phyloP scores from a whole-genome alignment of 2,329 filamentous ascomycete genomes.

The Neocucurbitaria cava region DNA sequence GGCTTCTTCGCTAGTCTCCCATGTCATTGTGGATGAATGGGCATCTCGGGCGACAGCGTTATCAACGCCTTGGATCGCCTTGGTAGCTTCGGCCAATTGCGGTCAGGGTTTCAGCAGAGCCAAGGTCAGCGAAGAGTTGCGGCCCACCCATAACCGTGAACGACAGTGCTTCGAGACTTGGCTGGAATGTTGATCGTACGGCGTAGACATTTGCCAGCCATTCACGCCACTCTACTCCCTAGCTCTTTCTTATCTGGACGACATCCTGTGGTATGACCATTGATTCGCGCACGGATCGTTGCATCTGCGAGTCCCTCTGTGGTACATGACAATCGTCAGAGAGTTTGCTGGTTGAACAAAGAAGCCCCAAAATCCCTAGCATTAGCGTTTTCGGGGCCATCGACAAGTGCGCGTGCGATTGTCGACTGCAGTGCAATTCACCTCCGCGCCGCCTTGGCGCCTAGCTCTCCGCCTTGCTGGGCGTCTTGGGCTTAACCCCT shows the following conservation, averaged over 20 bases:
- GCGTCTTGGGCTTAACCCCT: conserved; percentile 4
- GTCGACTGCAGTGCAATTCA: conserved; percentile 3
- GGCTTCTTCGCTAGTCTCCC: neutral
- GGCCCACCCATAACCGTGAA: conserved; percentile 22
- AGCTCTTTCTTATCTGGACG: conserved; percentile 25
- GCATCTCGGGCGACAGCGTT: conserved; percentile 9
- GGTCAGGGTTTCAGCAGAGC: conserved; percentile 18
- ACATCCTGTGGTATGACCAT: conserved; percentile 3
- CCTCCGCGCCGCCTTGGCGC: conserved; percentile 20
- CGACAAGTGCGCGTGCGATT: neutral
- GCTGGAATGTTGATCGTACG: conserved; percentile 27
- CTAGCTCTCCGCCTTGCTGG: conserved; percentile 17
- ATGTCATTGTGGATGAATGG: neutral
- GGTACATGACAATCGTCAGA: neutral
- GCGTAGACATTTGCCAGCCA: conserved; percentile 7
- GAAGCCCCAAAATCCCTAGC: neutral
- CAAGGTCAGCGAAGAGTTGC: conserved; percentile 24
- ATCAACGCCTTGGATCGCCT: conserved; percentile 27
- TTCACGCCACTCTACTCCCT: conserved; percentile 9
- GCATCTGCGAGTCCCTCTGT: neutral
- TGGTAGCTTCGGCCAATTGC: conserved; percentile 15
- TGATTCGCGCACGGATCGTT: neutral
- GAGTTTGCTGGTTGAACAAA: neutral
- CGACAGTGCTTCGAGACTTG: conserved; percentile 36
- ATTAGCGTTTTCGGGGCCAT: neutral